Evolutionary conservation across 306 rosid genomes (phyloP).

Genomic region (Delonix regia): DNA sequence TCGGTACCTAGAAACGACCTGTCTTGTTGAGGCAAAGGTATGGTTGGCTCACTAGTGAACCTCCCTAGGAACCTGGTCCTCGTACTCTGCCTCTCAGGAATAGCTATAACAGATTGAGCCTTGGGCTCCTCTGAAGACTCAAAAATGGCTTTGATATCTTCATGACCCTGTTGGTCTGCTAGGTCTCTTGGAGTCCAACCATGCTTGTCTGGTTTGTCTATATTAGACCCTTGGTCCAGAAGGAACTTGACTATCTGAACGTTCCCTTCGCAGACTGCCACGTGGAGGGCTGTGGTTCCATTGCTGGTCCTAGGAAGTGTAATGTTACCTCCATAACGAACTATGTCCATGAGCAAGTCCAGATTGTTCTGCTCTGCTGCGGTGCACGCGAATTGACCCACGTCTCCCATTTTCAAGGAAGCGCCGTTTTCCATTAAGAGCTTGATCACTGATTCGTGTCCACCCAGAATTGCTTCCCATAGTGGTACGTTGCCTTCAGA

Average conservation of each 20-base stretch:
- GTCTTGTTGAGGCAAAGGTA: conserved; percentile 56
- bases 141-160: conserved; percentile 52
- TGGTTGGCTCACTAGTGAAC: conserved; percentile 80
- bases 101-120: conserved; percentile 39
- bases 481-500: conserved; percentile 55
- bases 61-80: conserved; percentile 63
- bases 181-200: conserved; percentile 69
- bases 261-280: conserved; percentile 63
- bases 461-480: conserved; percentile 61
- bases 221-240: conserved; percentile 51
- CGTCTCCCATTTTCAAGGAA: conserved; percentile 36
- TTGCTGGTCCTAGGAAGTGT: conserved; percentile 22
- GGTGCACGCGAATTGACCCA: conserved; percentile 46
- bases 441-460: conserved; percentile 49
- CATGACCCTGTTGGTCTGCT: conserved; percentile 71
- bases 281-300: conserved; percentile 65
- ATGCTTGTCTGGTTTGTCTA: conserved; percentile 45
- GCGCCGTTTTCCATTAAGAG: conserved; percentile 61
- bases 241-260: conserved; percentile 57
- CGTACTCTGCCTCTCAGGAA: conserved; percentile 42
- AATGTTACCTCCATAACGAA: conserved; percentile 48
- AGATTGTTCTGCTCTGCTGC: conserved; percentile 56
- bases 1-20: conserved; percentile 4
- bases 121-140: conserved; percentile 23
- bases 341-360: conserved; percentile 44